Evolutionary conservation across 2,329 filamentous ascomycete genomes (phyloP), one percentile per base, ranked within the genome.

Genomic region (Zopfia rhizophila): DNA sequence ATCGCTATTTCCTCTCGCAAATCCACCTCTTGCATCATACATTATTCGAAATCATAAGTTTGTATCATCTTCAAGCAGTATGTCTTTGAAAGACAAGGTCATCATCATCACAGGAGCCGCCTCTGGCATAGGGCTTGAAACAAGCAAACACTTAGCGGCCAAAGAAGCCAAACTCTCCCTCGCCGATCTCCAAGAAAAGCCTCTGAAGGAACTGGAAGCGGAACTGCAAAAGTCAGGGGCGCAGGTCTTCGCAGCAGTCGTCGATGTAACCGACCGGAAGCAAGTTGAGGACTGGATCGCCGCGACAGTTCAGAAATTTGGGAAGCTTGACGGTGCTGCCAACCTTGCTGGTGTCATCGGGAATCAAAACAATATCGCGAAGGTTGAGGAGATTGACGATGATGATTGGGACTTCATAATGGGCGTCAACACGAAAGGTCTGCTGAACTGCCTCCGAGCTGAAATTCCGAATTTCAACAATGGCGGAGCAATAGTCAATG

Each of bases 231-330:
- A 56, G 18, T 23, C 44, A 1, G 61, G 62, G 1, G 49, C 50
- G 0, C 45, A 60, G 2, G 69, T 73, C 44, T 51, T 69, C 31
- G 41, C 73, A 30, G 68, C 69, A n/a, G 70, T 66, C 22, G 75
- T 83, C 16, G 79, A 83, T 47, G 70, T 83, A 12, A 76, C 75
- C 21, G 72, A 75, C 39, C 70, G 73, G 36, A 56, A 64, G 4
- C 42, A 81, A 19, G 81, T 83, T 7, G 78, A 84, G 21, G 57
- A 58, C 14, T 83, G 81, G 81, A 75, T 82, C 35, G 74, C 76
- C 8, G 33, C 47, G 1, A 67, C 65, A 4, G 56, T 83, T n/a
- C 55, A 69, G n/a, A 70, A 70, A 22, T 80, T 80, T 39, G 82
- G 81, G 4, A 75, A 75, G 38, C 73, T 69, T 0, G 65, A 68